phyloP scores from a whole-genome alignment of 768 basidiomycete species.

The Lentinula boryana region DNA sequence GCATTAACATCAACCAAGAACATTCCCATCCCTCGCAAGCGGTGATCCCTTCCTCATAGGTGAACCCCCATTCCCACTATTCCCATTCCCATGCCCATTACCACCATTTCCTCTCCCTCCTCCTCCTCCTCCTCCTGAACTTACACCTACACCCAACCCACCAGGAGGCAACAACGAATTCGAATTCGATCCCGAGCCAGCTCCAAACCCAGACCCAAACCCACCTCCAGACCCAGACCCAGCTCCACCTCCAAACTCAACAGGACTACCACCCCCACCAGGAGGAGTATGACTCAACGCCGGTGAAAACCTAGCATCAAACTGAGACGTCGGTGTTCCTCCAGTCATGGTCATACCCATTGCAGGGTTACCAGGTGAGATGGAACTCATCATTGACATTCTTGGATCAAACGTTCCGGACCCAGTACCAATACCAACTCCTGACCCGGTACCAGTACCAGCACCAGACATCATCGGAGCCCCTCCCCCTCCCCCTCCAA shows the following conservation, averaged over 20 bases:
- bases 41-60: slow-evolving; percentile 52
- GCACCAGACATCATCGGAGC: too few relatives aligned
- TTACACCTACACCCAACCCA: slow-evolving; percentile 31
- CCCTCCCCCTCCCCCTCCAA: too few relatives aligned
- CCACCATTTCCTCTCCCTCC: slow-evolving; percentile 13
- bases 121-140: neutral
- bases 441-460: too few relatives aligned
- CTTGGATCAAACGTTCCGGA: slow-evolving; percentile 65
- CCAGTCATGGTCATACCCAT: slow-evolving; percentile 32
- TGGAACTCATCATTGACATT: slow-evolving; percentile 69
- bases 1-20: neutral
- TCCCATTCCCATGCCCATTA: neutral
- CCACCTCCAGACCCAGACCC: neutral
- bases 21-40: slow-evolving; percentile 23
- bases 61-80: slow-evolving; percentile 29
- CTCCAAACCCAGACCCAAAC: slow-evolving; percentile 1
- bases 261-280: neutral
- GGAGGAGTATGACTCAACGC: too few relatives aligned
- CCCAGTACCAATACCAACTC: too few relatives aligned
- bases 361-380: slow-evolving; percentile 22
- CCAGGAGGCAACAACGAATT: slow-evolving; percentile 27
- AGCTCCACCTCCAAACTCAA: neutral
- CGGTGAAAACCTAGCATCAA: slow-evolving; percentile 51
- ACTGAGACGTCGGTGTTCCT: slow-evolving; percentile 57
- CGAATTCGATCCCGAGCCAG: too few relatives aligned